These are phyloP conservation scores for Teunomyces gatunensis DNA, from an alignment of 805 yeast genomes.

Conservation along the genomic window DNA sequence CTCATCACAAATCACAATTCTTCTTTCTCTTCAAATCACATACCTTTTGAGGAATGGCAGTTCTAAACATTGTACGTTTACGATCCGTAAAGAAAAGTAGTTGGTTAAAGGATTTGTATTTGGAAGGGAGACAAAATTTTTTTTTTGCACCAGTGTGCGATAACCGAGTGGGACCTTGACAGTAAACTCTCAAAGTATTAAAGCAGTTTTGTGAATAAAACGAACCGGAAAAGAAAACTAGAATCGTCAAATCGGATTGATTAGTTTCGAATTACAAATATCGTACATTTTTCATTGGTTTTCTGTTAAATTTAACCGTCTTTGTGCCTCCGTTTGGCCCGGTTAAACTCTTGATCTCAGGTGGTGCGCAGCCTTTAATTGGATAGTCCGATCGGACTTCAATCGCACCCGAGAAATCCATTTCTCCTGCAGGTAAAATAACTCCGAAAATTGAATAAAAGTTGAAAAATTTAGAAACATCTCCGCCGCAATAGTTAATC, in stretches of 20 bases:
- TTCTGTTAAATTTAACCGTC: neutral
- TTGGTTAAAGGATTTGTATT: neutral
- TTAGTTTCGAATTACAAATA: neutral
- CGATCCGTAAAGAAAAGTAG: slow-evolving; percentile 5
- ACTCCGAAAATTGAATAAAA: neutral
- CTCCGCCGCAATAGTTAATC: neutral
- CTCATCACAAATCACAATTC: too few species aligned
- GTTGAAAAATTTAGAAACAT: neutral
- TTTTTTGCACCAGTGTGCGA: slow-evolving; percentile 3
- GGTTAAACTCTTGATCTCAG: neutral
- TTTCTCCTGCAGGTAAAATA: neutral
- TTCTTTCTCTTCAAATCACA: slow-evolving; percentile 4
- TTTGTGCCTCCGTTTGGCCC: neutral
- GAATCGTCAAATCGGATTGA: neutral
- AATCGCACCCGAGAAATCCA: neutral
- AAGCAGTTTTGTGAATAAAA: too few species aligned
- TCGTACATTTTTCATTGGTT: neutral
- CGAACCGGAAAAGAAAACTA: neutral
- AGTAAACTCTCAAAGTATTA: too few species aligned
- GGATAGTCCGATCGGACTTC: slow-evolving; percentile 3
- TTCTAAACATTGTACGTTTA: slow-evolving; percentile 17
- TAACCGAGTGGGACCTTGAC: neutral
- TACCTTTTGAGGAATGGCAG: slow-evolving; percentile 21
- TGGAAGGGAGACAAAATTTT: slow-evolving; percentile 3
- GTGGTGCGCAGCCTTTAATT: neutral